Conservation (phyloP, 2,329 filamentous ascomycete species). For the Sarocladium strictum region DNA sequence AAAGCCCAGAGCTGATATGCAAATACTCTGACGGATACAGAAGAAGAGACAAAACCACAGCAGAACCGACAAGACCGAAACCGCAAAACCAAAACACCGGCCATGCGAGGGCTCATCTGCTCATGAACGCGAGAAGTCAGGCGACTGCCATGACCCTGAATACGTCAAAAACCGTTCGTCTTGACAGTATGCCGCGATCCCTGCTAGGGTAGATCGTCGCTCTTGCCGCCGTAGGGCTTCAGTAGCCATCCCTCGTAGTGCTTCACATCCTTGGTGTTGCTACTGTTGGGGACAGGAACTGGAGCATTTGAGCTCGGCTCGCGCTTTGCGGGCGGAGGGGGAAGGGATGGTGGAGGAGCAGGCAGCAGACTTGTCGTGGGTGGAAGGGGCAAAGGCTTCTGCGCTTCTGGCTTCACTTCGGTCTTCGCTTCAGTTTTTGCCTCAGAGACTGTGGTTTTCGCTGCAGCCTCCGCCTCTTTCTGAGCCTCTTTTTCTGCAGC, state of each 20-base stretch:
- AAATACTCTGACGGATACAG: background rate
- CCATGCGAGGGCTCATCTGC: background rate
- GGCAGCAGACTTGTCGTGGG: slow-evolving; percentile 27
- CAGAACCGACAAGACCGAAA: background rate
- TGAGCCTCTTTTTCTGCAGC: slow-evolving; percentile 14
- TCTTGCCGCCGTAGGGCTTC: slow-evolving; percentile 30
- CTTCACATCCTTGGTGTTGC: slow-evolving; percentile 22
- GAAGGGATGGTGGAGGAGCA: slow-evolving; percentile 31
- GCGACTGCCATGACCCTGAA: background rate
- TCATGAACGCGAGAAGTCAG: background rate
- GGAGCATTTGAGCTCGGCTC: slow-evolving; percentile 26
- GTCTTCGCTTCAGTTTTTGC: slow-evolving; percentile 15
- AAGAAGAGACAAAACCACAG: background rate
- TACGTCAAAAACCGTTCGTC: background rate
- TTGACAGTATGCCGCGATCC: slow-evolving; percentile 8
- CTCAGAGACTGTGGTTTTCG: background rate
- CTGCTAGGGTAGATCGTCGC: slow-evolving; percentile 25
- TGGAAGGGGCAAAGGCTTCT: slow-evolving; percentile 7
- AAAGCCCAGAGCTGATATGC: background rate
- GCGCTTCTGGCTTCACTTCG: slow-evolving; percentile 4
- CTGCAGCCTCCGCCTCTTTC: background rate
- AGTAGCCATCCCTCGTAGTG: slow-evolving; percentile 32
- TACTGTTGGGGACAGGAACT: slow-evolving; percentile 17
- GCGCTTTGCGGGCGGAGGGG: slow-evolving; percentile 27
- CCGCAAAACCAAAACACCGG: background rate